Evolutionary conservation across 2,329 filamentous ascomycete genomes (phyloP).

Genomic region (Aspergillus pseudoviridinutans): DNA sequence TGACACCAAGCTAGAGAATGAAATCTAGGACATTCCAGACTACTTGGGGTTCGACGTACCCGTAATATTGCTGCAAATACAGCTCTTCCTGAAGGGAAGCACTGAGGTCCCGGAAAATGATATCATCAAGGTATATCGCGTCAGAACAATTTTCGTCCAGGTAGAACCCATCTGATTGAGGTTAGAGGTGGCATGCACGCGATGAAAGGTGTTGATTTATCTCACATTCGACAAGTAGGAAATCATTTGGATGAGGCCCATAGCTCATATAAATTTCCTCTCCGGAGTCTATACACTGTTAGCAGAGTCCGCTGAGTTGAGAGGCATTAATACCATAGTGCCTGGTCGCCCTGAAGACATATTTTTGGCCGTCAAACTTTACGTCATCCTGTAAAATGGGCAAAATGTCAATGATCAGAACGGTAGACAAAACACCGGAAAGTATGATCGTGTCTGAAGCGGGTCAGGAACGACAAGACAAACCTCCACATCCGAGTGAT

Average conservation of each 20-base stretch:
- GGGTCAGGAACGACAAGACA: conserved; percentile 6
- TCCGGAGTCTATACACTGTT: conserved; percentile 15
- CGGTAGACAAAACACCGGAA: neutral
- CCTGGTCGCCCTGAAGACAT: conserved; percentile 33
- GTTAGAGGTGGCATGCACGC: neutral
- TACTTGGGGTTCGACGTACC: conserved; percentile 22
- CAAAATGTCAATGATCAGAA: neutral
- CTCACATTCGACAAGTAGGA: conserved; percentile 42
- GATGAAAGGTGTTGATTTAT: neutral
- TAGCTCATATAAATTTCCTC: conserved; percentile 45
- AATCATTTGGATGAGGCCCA: conserved; percentile 42
- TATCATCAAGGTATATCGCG: conserved; percentile 39
- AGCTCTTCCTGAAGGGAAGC: conserved; percentile 30
- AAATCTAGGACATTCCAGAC: neutral
- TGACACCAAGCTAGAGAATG: neutral
- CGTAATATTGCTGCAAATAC: conserved; percentile 35
- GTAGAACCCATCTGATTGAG: conserved; percentile 39
- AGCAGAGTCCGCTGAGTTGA: neutral
- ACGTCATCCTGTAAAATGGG: conserved; percentile 32
- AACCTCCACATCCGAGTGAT: conserved; percentile 42
- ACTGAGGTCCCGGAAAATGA: conserved; percentile 33
- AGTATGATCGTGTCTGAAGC: neutral
- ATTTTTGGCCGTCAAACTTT: conserved; percentile 32
- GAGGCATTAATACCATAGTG: conserved; percentile 23
- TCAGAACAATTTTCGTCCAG: conserved; percentile 39